These are phyloP conservation scores for Leucaena leucocephala DNA, from an alignment of 306 rosid genomes.

Conservation along the genomic window DNA sequence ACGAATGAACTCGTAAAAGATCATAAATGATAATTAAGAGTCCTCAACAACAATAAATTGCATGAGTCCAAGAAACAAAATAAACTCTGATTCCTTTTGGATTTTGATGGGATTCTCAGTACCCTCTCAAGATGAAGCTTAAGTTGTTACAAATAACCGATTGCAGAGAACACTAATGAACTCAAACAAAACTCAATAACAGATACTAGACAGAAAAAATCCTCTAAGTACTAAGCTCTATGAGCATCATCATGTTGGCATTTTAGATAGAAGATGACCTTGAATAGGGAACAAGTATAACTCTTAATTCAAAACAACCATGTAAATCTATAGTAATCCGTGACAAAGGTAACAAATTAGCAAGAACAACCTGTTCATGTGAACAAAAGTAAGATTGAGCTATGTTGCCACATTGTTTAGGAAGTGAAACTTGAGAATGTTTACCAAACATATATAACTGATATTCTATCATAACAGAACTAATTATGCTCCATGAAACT, in stretches of 20 bases:
- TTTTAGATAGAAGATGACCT: no score
- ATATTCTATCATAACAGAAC: background rate
- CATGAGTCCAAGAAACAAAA: background rate
- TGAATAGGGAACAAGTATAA: no score
- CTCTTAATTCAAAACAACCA: no score
- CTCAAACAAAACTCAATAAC: conserved; percentile 7
- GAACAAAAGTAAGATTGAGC: background rate
- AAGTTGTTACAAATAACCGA: background rate
- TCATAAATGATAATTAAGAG: background rate
- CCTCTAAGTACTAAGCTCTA: no score
- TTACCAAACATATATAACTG: background rate
- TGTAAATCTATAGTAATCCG: background rate
- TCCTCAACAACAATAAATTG: background rate
- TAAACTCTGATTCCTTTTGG: background rate
- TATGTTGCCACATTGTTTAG: background rate
- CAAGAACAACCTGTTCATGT: background rate
- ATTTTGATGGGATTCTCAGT: background rate
- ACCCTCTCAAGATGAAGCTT: background rate
- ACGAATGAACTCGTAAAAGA: background rate
- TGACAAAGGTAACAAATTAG: background rate
- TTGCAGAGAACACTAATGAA: background rate
- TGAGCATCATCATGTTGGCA: no score
- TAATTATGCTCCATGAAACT: background rate
- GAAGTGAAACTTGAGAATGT: background rate
- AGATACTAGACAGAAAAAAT: background rate